A percentile compares a stretch with the other conserved stretches of the same genome.
Evolutionary conservation across 305 asterid species (phyloP).

Genomic region (Euphrasia arctica): DNA sequence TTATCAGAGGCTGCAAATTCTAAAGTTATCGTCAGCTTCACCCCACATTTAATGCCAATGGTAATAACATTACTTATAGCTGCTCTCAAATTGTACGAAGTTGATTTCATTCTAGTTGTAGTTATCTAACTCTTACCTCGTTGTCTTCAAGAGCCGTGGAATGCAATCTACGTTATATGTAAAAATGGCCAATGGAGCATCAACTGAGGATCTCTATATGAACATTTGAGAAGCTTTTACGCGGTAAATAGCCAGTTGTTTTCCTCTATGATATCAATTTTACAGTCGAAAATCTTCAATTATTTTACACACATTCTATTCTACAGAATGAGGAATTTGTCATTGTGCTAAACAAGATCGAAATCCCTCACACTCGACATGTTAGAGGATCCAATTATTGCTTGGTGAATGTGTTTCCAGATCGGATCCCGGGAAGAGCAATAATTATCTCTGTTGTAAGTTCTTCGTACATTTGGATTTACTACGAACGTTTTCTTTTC

Average conservation of each 20-base stretch:
- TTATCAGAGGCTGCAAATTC: conserved; percentile 76
- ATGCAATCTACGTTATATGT: conserved; percentile 96
- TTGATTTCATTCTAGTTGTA: conserved; percentile 3
- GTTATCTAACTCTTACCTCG: conserved; percentile 14
- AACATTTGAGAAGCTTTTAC: conserved; percentile 49
- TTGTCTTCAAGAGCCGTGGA: conserved; percentile 75
- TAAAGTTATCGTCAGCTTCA: conserved; percentile 92
- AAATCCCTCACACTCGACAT: conserved; percentile 85
- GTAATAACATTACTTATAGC: conserved; percentile 35
- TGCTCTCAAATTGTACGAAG: conserved; percentile 14
- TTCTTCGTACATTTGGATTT: conserved; percentile 4
- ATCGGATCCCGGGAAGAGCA: conserved; percentile 88
- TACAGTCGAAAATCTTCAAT: not conserved
- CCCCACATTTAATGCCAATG: conserved; percentile 97
- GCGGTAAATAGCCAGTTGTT: conserved; percentile 48
- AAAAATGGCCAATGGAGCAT: conserved; percentile 75
- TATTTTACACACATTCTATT: not conserved
- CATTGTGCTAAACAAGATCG: conserved; percentile 48
- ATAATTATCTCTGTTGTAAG: conserved; percentile 83
- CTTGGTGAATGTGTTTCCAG: conserved; percentile 83
- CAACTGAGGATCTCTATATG: conserved; percentile 62
- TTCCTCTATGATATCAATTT: not conserved
- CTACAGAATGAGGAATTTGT: conserved; percentile 83
- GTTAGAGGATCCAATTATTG: conserved; percentile 89
- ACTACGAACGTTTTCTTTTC: not conserved